These are phyloP conservation scores for Trypanosoma brucei DNA, from an alignment of 208 protist species.

Conservation along the genomic window DNA sequence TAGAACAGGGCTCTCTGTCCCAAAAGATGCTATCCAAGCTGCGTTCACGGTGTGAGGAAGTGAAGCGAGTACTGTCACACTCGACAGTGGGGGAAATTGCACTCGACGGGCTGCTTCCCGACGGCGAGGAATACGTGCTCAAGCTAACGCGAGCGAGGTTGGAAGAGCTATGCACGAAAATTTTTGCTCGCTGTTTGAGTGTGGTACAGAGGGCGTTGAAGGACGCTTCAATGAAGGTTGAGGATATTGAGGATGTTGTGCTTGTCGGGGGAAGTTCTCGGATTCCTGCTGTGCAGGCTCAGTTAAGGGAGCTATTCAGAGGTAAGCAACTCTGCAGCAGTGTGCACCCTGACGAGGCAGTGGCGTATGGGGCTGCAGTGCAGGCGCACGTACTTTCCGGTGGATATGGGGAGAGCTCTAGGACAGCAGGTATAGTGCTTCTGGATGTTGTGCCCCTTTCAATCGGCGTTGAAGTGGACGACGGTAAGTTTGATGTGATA, in stretches of 20 bases:
- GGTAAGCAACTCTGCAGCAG: slow-evolving; percentile 92
- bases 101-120: slow-evolving; percentile 92
- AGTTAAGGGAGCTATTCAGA: slow-evolving; percentile 65
- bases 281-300: slow-evolving; percentile 96
- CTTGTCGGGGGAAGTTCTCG: slow-evolving; percentile 95
- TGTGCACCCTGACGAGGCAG: slow-evolving; percentile 95
- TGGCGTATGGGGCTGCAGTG: slow-evolving; percentile 99
- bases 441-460: slow-evolving; percentile 95
- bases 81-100: slow-evolving; percentile 88
- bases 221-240: slow-evolving; percentile 82
- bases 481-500: slow-evolving; percentile 92
- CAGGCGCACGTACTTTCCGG: slow-evolving; percentile 88
- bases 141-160: slow-evolving; percentile 95
- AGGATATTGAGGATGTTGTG: slow-evolving; percentile 88
- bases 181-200: slow-evolving; percentile 81
- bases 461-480: slow-evolving; percentile 94
- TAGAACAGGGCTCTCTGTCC: slow-evolving; percentile 30
- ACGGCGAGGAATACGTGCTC: slow-evolving; percentile 95
- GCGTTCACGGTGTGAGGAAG: slow-evolving; percentile 77
- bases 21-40: slow-evolving; percentile 51
- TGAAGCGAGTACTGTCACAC: slow-evolving; percentile 96
- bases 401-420: neutral
- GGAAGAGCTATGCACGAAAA: slow-evolving; percentile 91
- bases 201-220: slow-evolving; percentile 82
- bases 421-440: slow-evolving; percentile 93